Evolutionary conservation across 805 yeast genomes (phyloP), one percentile per base, ranked within the genome.

Genomic region (Kuraishia floccosa): DNA sequence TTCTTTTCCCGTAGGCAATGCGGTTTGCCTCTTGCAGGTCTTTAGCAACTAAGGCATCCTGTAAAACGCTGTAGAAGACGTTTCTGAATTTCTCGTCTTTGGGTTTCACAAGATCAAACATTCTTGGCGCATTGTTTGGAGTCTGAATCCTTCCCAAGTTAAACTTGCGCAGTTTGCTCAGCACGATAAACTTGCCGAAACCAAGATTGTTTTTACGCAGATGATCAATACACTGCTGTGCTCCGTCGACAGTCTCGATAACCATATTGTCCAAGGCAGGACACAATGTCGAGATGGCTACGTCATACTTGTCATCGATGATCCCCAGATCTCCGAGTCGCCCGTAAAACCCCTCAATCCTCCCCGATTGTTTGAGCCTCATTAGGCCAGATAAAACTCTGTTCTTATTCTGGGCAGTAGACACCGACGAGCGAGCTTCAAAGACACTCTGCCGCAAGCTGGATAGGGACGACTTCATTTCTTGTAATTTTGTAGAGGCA

Each of bases 231-330:
- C 76, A 71, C 17, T 59, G 56, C 41, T 70, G 76, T 1, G 75
- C 78, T 2, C 66, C 65, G 40, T 69, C 76, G 12, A 71, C 77
- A 0, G 73, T 60, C 29, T 86, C 96, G 3, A 91, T 97, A 12
- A 91, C 97, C 65, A 86, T 75, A 38, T 93, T 89, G 49, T 89
- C 94, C 35, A 91, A 61, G 6, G 87, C 76, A 1, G 94, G 86
- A 40, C 91, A 85, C 0, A 96, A 97, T 0, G 97, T 91, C 0
- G 97, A 86, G 6, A 91, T 74, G 0, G 98, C 98, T 31, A 86
- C 71, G 54, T 93, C 97, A 50, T 81, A 91, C 44, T 72, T 68
- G 39, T 80, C 83, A 49, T 85, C 95, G 39, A 91, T 91, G 2
- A 69, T 66, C n/a, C 96, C 99, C 27, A 91, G 58, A 42, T 85